A percentile compares a stretch with the other conserved stretches of the same genome.
phyloP scores from a whole-genome alignment of 768 basidiomycete genomes.

The Epithele typhae region DNA sequence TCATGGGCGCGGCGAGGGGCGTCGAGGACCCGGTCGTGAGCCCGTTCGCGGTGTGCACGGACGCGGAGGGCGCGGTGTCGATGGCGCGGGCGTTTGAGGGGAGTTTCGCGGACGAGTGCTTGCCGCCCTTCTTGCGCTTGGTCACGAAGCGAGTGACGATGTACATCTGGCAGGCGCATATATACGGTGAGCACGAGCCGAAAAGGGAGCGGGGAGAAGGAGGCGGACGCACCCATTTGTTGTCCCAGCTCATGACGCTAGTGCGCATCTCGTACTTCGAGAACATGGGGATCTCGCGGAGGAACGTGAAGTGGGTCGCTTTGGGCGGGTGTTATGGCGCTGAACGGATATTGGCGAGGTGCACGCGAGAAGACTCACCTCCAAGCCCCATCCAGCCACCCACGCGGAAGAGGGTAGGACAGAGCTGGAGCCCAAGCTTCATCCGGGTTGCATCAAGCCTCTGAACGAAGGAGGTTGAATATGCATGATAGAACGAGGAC shows the following conservation, averaged over 20 bases:
- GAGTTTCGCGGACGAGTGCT: background rate
- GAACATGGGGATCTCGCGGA: constrained; percentile 67
- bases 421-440: constrained; percentile 42
- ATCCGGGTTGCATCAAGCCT: constrained; percentile 36
- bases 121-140: constrained; percentile 32
- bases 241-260: constrained; percentile 60
- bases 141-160: constrained; percentile 61
- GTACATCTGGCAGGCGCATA: constrained; percentile 47
- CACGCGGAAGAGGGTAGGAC: constrained; percentile 52
- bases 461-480: constrained; percentile 12
- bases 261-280: constrained; percentile 57
- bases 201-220: background rate
- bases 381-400: constrained; percentile 62
- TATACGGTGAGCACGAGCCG: background rate
- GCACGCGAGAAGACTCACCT: constrained; percentile 21
- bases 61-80: constrained; percentile 20
- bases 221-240: constrained; percentile 62
- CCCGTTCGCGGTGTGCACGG: constrained; percentile 34
- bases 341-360: background rate
- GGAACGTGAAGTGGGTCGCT: constrained; percentile 67
- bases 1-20: background rate
- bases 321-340: background rate
- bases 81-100: constrained; percentile 2
- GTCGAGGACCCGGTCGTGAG: constrained; percentile 17
- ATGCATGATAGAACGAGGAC: background rate